Conservation (phyloP, 345 rosid species). For the Cardamine chenopodiifolia region DNA sequence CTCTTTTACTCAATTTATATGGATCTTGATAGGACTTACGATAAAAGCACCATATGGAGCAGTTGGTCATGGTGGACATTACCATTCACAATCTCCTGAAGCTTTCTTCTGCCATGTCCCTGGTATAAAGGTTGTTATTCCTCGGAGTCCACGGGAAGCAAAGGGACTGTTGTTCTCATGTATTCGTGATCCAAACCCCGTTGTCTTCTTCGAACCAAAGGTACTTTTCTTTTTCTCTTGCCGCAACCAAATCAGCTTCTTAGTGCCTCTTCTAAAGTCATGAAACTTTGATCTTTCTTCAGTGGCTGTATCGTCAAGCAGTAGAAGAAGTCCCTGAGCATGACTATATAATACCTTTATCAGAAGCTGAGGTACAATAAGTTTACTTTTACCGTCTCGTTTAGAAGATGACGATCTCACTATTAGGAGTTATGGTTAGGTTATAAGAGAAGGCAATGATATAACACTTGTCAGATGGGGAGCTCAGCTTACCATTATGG, state of each 20-base stretch:
- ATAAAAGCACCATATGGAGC: constrained; percentile 86
- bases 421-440: constrained; percentile 44
- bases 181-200: constrained; percentile 83
- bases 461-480: constrained; percentile 97
- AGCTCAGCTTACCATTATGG: constrained; percentile 86
- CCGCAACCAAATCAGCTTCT: constrained; percentile 1
- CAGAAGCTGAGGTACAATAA: constrained; percentile 75
- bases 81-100: constrained; percentile 94
- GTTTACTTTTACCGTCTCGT: not conserved
- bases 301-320: constrained; percentile 91
- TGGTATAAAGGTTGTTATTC: constrained; percentile 95
- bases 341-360: constrained; percentile 88
- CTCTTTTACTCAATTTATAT: constrained; percentile 16
- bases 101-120: constrained; percentile 98
- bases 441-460: constrained; percentile 81
- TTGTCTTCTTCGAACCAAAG: constrained; percentile 93
- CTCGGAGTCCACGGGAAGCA: constrained; percentile 84
- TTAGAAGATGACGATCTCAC: constrained; percentile 2
- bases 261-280: not conserved
- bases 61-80: constrained; percentile 95
- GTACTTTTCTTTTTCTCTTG: constrained; percentile 39
- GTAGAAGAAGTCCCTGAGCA: constrained; percentile 88
- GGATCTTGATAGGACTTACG: constrained; percentile 66
- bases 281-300: constrained; percentile 20
- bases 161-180: constrained; percentile 80